Conservation (phyloP, 1,284 basidiomycete species). For the Cutaneotrichosporon curvatum region DNA sequence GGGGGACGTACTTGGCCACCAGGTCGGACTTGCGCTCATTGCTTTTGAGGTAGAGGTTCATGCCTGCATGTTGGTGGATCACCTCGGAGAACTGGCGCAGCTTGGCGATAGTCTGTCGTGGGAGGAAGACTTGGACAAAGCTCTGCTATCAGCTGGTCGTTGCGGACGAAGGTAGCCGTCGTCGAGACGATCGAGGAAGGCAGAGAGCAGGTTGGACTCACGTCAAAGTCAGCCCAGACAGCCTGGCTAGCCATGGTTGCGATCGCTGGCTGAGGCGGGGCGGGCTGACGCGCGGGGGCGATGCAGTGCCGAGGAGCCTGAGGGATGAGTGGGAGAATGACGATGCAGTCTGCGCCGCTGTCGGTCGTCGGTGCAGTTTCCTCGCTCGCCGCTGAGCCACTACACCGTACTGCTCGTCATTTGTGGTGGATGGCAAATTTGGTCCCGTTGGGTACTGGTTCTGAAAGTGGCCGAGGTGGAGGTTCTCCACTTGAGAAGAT, state of each 20-base stretch:
- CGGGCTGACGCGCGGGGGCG: too few relatives aligned
- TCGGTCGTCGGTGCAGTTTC: too few relatives aligned
- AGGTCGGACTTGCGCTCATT: conserved; percentile 34
- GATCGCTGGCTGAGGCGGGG: too few relatives aligned
- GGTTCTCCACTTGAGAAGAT: conserved; percentile 5
- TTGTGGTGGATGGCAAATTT: not conserved
- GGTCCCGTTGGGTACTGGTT: not conserved
- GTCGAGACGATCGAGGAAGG: too few relatives aligned
- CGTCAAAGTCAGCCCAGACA: conserved; percentile 9
- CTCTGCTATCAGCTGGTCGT: conserved; percentile 14
- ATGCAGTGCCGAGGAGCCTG: too few relatives aligned
- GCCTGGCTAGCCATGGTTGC: conserved; percentile 1
- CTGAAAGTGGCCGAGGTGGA: not conserved
- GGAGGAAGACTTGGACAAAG: conserved; percentile 26
- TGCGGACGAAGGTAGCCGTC: too few relatives aligned
- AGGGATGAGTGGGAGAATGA: too few relatives aligned
- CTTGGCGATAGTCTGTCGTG: conserved; percentile 26
- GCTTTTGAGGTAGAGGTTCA: conserved; percentile 21
- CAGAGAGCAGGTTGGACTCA: too few relatives aligned
- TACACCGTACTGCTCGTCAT: not conserved
- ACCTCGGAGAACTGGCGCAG: conserved; percentile 24
- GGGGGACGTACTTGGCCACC: conserved; percentile 34
- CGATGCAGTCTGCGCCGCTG: too few relatives aligned
- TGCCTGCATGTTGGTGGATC: conserved; percentile 15
- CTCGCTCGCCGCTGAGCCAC: too few relatives aligned